phyloP scores from a whole-genome alignment of 2,329 filamentous ascomycete species.

The Neurospora crassa region DNA sequence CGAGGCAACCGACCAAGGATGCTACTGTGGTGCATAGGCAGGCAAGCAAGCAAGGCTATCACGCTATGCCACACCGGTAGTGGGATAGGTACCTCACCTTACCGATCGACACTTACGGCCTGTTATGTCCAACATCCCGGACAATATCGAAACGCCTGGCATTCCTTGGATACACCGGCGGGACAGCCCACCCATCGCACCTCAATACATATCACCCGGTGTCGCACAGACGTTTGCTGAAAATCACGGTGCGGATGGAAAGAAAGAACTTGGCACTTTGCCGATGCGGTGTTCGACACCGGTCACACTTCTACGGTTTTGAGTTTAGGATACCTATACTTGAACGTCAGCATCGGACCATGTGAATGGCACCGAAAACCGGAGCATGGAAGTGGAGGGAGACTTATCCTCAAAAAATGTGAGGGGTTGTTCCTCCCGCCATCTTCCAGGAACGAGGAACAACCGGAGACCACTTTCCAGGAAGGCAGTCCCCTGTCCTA shows the following conservation, averaged over 20 bases:
- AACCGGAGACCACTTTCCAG: conserved; percentile 34
- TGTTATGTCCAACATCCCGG: background rate
- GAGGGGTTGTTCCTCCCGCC: conserved; percentile 39
- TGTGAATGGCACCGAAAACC: background rate
- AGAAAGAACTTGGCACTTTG: background rate
- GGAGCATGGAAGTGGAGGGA: conserved; percentile 7
- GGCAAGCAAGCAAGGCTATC: background rate
- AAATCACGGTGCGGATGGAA: background rate
- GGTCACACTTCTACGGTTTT: background rate
- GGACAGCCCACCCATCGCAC: background rate
- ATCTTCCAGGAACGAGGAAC: conserved; percentile 38
- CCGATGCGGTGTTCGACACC: background rate
- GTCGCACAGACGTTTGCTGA: background rate
- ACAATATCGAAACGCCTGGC: background rate
- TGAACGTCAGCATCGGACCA: background rate
- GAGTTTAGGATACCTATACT: background rate
- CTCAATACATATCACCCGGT: background rate
- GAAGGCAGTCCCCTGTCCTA: conserved; percentile 28
- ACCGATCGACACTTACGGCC: background rate
- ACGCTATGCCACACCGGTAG: background rate
- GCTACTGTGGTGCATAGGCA: background rate
- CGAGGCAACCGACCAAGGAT: background rate
- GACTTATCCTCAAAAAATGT: conserved; percentile 39
- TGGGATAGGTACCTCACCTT: background rate
- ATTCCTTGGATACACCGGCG: background rate